phyloP scores from a whole-genome alignment of 192 early-diverging fungal genomes.

The Chytriomyces sp. region DNA sequence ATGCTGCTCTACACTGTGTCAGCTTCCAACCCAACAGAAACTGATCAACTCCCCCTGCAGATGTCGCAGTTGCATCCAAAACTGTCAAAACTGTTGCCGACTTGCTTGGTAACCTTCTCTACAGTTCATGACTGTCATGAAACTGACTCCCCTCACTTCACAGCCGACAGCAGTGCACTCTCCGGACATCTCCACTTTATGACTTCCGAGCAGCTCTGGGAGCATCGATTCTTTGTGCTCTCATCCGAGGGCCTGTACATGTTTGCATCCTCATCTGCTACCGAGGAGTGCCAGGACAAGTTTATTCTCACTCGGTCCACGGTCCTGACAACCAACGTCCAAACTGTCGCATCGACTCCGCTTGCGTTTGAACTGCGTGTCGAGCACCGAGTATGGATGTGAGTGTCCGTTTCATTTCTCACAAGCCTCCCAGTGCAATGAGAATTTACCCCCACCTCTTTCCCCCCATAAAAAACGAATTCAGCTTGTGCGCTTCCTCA shows the following conservation, averaged over 20 bases:
- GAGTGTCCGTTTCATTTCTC: background rate
- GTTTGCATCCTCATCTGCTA: background rate
- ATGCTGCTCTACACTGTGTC: background rate
- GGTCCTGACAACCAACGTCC: background rate
- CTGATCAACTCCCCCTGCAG: background rate
- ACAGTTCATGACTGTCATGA: too few relatives aligned
- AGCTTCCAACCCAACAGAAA: background rate
- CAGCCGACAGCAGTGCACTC: conserved; percentile 6
- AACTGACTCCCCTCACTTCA: background rate
- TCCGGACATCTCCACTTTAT: background rate
- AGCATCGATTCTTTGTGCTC: conserved; percentile 17
- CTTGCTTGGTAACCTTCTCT: background rate
- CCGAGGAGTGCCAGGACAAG: background rate
- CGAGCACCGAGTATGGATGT: background rate
- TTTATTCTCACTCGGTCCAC: background rate
- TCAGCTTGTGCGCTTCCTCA: background rate
- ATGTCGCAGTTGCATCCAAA: too few relatives aligned
- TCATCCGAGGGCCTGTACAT: background rate
- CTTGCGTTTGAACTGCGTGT: conserved; percentile 9
- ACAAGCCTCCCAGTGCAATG: background rate
- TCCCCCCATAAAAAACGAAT: background rate
- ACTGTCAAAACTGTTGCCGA: conserved; percentile 7
- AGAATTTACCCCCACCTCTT: background rate
- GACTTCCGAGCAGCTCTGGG: background rate
- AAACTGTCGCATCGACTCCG: background rate